Percentiles rank a stretch among this genome's conserved stretches.
Conservation (phyloP, 352 stramenopile species). For the Pythium scleroteichum region DNA sequence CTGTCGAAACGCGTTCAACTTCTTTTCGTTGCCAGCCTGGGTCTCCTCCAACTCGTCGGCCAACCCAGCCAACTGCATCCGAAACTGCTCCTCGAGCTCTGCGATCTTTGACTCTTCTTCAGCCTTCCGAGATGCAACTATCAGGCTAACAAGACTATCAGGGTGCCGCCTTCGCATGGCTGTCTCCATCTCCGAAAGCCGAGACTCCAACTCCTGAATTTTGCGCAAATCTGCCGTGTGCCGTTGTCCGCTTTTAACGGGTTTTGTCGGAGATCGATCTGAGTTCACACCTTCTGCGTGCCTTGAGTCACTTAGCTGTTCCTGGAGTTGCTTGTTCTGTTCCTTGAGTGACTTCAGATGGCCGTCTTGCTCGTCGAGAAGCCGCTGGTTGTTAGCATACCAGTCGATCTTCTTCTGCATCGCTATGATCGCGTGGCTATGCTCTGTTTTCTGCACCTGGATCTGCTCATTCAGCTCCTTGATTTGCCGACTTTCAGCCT, state of each 20-base stretch:
- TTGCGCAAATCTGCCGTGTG: slow-evolving; percentile 61
- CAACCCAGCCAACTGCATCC: slow-evolving; percentile 43
- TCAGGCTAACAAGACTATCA: slow-evolving; percentile 78
- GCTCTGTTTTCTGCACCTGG: slow-evolving; percentile 46
- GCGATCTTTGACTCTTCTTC: slow-evolving; percentile 62
- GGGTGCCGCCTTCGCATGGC: slow-evolving; percentile 76
- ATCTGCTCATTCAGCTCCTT: slow-evolving; percentile 48
- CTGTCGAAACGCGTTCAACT: slow-evolving; percentile 69
- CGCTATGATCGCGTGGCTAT: slow-evolving; percentile 40
- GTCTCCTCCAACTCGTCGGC: slow-evolving; percentile 50
- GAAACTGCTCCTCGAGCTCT: slow-evolving; percentile 37
- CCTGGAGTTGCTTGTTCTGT: slow-evolving; percentile 25
- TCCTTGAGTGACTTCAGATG: slow-evolving; percentile 40
- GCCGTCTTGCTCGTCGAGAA: slow-evolving; percentile 81
- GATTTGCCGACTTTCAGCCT: slow-evolving; percentile 51
- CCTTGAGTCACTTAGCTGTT: neutral
- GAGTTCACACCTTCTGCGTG: neutral
- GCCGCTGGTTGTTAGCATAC: slow-evolving; percentile 81
- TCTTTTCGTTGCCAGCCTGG: slow-evolving; percentile 43
- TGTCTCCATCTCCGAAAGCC: slow-evolving; percentile 69
- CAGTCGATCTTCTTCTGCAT: slow-evolving; percentile 85
- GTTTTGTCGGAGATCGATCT: slow-evolving; percentile 5
- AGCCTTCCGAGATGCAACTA: slow-evolving; percentile 64
- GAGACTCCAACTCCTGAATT: slow-evolving; percentile 74
- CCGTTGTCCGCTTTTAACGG: slow-evolving; percentile 3